A percentile compares a stretch with the other conserved stretches of the same genome.
These are phyloP conservation scores for Thielaviopsis cerberus DNA, from an alignment of 2,329 filamentous ascomycete species.

Conservation along the genomic window DNA sequence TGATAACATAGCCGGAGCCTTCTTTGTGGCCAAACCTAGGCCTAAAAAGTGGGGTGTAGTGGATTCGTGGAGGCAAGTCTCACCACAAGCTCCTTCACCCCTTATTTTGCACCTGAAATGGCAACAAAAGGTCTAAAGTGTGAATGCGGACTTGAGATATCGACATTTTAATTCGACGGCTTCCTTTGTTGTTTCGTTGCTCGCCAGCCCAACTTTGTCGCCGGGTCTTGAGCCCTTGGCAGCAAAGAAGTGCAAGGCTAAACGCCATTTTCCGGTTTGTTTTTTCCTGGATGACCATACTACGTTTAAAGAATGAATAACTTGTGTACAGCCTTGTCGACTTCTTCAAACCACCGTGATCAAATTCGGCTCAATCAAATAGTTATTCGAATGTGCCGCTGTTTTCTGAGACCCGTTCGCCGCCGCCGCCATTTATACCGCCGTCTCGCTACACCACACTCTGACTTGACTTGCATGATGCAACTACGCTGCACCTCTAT, in stretches of 20 bases:
- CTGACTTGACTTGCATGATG: neutral
- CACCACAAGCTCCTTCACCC: slow-evolving; percentile 1
- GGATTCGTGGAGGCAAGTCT: neutral
- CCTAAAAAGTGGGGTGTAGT: neutral
- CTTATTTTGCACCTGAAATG: slow-evolving; percentile 5
- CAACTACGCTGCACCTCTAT: too few species aligned
- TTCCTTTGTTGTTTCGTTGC: neutral
- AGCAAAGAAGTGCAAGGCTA: too few species aligned
- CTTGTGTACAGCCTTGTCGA: too few species aligned
- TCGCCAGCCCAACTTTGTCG: neutral
- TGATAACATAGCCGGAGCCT: slow-evolving; percentile 1
- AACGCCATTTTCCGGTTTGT: too few species aligned
- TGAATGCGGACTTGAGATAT: neutral
- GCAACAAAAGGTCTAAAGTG: neutral
- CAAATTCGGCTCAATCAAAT: too few species aligned
- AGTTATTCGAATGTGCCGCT: too few species aligned
- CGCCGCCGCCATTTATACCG: neutral
- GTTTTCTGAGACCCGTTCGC: too few species aligned
- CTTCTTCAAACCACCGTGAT: too few species aligned
- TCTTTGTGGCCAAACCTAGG: neutral
- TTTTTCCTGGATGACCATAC: too few species aligned
- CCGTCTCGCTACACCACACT: neutral
- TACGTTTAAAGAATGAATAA: too few species aligned
- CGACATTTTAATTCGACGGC: neutral
- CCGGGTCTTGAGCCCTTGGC: too few species aligned